phyloP scores from a whole-genome alignment of 345 rosid genomes.

The Aegle marmelos region DNA sequence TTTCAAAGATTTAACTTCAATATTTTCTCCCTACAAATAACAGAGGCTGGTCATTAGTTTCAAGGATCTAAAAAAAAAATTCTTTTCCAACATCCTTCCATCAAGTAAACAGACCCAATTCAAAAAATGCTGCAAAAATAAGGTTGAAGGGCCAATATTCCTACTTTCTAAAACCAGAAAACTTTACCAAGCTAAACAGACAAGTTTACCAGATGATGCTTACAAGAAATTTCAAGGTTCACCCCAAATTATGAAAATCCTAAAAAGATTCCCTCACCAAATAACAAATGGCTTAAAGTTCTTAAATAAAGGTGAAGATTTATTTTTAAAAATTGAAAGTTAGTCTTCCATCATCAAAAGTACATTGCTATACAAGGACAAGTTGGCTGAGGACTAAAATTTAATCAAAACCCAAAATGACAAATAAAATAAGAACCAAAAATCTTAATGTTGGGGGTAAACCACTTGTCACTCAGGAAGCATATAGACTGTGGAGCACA shows the following conservation, averaged over 20 bases:
- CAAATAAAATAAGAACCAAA: neutral
- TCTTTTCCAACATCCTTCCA: neutral
- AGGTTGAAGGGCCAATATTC: neutral
- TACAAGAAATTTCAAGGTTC: neutral
- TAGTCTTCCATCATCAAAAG: neutral
- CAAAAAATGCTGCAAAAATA: neutral
- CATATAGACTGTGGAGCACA: neutral
- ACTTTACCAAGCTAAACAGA: neutral
- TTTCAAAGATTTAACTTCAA: conserved; percentile 23
- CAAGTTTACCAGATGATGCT: neutral
- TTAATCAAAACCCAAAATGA: neutral
- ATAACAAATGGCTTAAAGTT: neutral
- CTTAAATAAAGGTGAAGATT: neutral
- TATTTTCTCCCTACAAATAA: conserved; percentile 31
- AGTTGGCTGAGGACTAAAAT: neutral
- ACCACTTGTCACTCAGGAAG: neutral
- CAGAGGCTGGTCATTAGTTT: conserved; percentile 1
- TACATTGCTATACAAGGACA: neutral
- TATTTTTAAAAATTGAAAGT: neutral
- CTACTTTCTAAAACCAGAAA: neutral
- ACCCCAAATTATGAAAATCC: neutral
- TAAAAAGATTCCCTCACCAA: neutral
- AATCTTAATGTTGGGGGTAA: neutral
- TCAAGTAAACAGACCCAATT: neutral
- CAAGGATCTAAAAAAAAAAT: neutral